A percentile compares a stretch with the other conserved stretches of the same genome.
phyloP scores from a whole-genome alignment of 306 rosid genomes.

The Bauhinia variegata region DNA sequence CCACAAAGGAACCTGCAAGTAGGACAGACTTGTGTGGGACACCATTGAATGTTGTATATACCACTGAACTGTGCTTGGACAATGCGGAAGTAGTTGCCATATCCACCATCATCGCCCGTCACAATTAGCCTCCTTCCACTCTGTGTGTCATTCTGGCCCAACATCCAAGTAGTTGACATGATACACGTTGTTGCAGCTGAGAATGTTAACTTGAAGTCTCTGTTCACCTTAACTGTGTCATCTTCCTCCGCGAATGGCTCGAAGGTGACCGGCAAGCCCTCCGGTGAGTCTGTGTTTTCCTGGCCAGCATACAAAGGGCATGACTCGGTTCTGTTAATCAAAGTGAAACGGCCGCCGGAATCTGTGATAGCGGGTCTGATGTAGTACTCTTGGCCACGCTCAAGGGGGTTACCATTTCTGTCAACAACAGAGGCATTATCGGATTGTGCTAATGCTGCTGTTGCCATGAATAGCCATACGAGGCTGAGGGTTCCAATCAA shows the following conservation, averaged over 20 bases:
- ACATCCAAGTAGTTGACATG: conserved; percentile 45
- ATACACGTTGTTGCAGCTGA: conserved; percentile 33
- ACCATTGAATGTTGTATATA: conserved; percentile 49
- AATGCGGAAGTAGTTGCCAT: conserved; percentile 42
- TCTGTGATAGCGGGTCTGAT: conserved; percentile 67
- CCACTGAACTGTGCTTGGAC: neutral
- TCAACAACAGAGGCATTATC: conserved; percentile 45
- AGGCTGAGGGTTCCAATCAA: conserved; percentile 23
- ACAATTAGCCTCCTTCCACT: conserved; percentile 52
- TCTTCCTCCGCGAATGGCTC: conserved; percentile 47
- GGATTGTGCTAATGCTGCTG: conserved; percentile 36
- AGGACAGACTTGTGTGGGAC: conserved; percentile 59
- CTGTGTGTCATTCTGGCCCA: conserved; percentile 23
- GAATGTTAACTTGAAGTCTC: conserved; percentile 51
- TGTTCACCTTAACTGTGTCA: conserved; percentile 29
- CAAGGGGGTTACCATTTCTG: conserved; percentile 49
- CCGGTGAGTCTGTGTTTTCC: conserved; percentile 33
- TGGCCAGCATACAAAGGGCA: conserved; percentile 59
- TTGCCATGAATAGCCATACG: conserved; percentile 37
- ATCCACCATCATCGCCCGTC: neutral
- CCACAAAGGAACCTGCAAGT: conserved; percentile 53
- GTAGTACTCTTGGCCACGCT: conserved; percentile 50
- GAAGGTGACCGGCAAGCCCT: conserved; percentile 44
- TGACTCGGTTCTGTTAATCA: conserved; percentile 29
- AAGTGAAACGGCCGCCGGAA: conserved; percentile 54